Percentiles rank a stretch among this genome's conserved stretches.
Evolutionary conservation across 306 rosid genomes (phyloP).

Genomic region (Hippophae tibetana): DNA sequence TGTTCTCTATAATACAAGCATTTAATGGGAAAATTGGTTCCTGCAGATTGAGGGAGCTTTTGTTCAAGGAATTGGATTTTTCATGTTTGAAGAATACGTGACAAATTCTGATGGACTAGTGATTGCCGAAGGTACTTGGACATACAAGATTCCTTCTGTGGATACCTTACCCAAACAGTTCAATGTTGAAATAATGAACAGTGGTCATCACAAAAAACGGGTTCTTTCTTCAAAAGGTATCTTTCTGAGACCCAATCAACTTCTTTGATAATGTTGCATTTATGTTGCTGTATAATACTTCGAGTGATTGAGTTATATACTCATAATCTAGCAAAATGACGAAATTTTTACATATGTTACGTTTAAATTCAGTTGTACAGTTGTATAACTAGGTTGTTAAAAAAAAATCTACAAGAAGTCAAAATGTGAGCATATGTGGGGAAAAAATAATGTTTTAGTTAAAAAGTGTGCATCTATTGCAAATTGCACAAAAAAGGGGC

Average conservation of each 20-base stretch:
- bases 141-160: constrained; percentile 73
- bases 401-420: too few species aligned
- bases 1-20: not conserved
- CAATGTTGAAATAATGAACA: constrained; percentile 68
- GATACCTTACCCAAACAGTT: constrained; percentile 78
- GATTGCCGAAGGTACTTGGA: constrained; percentile 71
- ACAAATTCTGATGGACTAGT: constrained; percentile 56
- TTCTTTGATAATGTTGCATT: too few species aligned
- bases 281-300: too few species aligned
- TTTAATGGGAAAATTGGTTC: constrained; percentile 8
- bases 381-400: too few species aligned
- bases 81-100: constrained; percentile 76
- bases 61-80: constrained; percentile 85
- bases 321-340: too few species aligned
- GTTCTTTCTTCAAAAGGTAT: constrained; percentile 90
- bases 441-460: too few species aligned
- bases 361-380: too few species aligned
- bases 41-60: constrained; percentile 95
- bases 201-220: constrained; percentile 63
- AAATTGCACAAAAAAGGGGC: too few species aligned
- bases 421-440: too few species aligned
- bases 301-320: too few species aligned
- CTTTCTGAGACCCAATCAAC: not conserved
- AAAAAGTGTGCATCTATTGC: too few species aligned
- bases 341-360: too few species aligned